A percentile compares a stretch with the other conserved stretches of the same genome.
Evolutionary conservation across 441 rosid species (phyloP).

Genomic region (Aleurites moluccanus): DNA sequence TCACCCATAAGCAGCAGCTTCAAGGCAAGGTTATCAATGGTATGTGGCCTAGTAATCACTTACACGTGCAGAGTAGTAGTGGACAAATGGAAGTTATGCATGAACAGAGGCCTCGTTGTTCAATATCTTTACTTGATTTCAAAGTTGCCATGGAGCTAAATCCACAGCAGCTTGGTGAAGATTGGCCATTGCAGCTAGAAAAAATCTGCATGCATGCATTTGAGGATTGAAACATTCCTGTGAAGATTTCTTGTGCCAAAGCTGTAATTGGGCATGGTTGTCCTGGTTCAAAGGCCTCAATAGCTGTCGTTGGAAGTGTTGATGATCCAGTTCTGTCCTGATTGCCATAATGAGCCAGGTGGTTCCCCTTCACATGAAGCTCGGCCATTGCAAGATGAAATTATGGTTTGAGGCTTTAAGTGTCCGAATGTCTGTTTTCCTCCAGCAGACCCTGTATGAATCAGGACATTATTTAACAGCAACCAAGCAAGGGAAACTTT

Average conservation of each 20-base stretch:
- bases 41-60: conserved; percentile 56
- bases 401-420: conserved; percentile 34
- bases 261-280: conserved; percentile 23
- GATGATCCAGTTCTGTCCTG: conserved; percentile 28
- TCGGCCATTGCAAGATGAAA: conserved; percentile 35
- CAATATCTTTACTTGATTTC: conserved; percentile 75
- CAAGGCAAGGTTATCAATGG: conserved; percentile 54
- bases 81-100: conserved; percentile 41
- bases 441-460: conserved; percentile 42
- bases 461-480: conserved; percentile 40
- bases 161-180: conserved; percentile 88
- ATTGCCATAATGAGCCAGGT: conserved; percentile 35
- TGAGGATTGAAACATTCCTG: conserved; percentile 47
- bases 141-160: conserved; percentile 90
- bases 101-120: conserved; percentile 41
- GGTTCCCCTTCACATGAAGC: conserved; percentile 32
- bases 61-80: conserved; percentile 46
- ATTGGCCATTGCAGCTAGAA: conserved; percentile 87
- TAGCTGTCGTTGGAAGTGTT: conserved; percentile 31
- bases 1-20: conserved; percentile 53
- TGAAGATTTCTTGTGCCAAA: conserved; percentile 34
- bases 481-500: conserved; percentile 40
- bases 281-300: conserved; percentile 43
- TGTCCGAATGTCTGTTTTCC: conserved; percentile 35
- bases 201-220: conserved; percentile 58